Percentiles rank a stretch among this genome's conserved stretches.
Evolutionary conservation across 345 rosid genomes (phyloP).

Genomic region (Eucalyptus victrix): DNA sequence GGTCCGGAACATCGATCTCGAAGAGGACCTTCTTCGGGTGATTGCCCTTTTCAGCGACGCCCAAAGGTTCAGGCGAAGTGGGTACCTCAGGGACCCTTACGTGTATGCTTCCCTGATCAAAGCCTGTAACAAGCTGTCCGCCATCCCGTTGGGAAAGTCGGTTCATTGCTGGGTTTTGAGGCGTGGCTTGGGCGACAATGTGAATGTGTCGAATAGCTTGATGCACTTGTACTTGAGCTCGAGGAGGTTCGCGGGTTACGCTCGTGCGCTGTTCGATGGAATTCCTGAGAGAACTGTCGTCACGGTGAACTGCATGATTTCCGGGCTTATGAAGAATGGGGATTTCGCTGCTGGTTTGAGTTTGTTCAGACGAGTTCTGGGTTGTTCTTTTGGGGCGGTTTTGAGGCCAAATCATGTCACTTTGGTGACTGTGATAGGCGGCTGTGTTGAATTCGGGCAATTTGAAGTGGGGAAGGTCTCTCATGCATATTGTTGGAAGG

Average conservation of each 20-base stretch:
- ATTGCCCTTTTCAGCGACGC: background rate
- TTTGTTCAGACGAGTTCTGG: background rate
- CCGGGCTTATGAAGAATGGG: slow-evolving; percentile 9
- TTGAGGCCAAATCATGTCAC: slow-evolving; percentile 12
- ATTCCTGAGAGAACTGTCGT: slow-evolving; percentile 4
- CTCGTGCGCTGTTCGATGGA: slow-evolving; percentile 4
- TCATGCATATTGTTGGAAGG: slow-evolving; percentile 6
- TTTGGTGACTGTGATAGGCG: slow-evolving; percentile 3
- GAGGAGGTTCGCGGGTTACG: background rate
- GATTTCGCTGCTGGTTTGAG: background rate
- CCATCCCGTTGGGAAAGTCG: background rate
- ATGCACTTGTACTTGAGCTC: background rate
- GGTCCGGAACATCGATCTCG: background rate
- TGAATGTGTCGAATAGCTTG: background rate
- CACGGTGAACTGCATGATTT: slow-evolving; percentile 4
- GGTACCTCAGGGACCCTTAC: background rate
- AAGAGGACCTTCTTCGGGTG: background rate
- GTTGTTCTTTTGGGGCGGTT: background rate
- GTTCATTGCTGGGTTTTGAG: background rate
- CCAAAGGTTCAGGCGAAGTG: background rate
- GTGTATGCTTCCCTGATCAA: slow-evolving; percentile 4
- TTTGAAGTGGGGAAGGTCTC: background rate
- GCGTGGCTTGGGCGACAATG: background rate
- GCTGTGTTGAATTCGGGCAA: slow-evolving; percentile 1
- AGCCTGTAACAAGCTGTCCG: background rate